phyloP scores from a whole-genome alignment of 805 yeast species.

The Saccharomycopsis sp. region DNA sequence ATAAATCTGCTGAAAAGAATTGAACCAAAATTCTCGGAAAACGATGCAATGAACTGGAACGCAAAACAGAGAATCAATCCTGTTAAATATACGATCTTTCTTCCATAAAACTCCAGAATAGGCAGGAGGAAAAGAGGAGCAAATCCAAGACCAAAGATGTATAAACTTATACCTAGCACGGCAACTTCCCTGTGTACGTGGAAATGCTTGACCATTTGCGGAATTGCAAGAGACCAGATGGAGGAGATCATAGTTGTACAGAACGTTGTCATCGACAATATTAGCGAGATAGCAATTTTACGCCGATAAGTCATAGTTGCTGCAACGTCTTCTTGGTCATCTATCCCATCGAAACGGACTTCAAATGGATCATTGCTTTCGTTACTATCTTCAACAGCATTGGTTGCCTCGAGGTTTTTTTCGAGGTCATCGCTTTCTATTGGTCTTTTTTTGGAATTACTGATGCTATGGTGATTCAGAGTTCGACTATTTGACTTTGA shows the following conservation, averaged over 20 bases:
- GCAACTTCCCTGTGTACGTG: slow-evolving; percentile 42
- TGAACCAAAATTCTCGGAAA: slow-evolving; percentile 14
- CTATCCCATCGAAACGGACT: slow-evolving; percentile 26
- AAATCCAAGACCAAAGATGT: slow-evolving; percentile 58
- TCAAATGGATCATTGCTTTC: slow-evolving; percentile 23
- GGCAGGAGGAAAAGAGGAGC: slow-evolving; percentile 70
- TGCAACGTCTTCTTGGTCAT: slow-evolving; percentile 30
- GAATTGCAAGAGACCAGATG: slow-evolving; percentile 56
- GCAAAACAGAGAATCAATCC: slow-evolving; percentile 24
- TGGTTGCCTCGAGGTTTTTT: background rate
- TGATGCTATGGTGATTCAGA: background rate
- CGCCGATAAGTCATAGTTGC: slow-evolving; percentile 35
- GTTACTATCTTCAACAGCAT: background rate
- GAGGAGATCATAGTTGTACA: slow-evolving; percentile 67
- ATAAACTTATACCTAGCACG: slow-evolving; percentile 49
- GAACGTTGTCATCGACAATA: slow-evolving; percentile 50
- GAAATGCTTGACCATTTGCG: slow-evolving; percentile 34
- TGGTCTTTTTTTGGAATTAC: background rate
- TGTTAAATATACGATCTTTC: slow-evolving; percentile 39
- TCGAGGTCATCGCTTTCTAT: background rate
- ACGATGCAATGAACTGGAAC: slow-evolving; percentile 16
- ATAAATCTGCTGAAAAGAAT: slow-evolving; percentile 15
- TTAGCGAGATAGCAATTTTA: slow-evolving; percentile 51
- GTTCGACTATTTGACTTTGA: background rate
- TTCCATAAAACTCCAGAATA: slow-evolving; percentile 59